Percentiles rank a stretch among this genome's conserved stretches.
Evolutionary conservation across 2,329 filamentous ascomycete species (phyloP).

Genomic region (Didymella keratinophila): DNA sequence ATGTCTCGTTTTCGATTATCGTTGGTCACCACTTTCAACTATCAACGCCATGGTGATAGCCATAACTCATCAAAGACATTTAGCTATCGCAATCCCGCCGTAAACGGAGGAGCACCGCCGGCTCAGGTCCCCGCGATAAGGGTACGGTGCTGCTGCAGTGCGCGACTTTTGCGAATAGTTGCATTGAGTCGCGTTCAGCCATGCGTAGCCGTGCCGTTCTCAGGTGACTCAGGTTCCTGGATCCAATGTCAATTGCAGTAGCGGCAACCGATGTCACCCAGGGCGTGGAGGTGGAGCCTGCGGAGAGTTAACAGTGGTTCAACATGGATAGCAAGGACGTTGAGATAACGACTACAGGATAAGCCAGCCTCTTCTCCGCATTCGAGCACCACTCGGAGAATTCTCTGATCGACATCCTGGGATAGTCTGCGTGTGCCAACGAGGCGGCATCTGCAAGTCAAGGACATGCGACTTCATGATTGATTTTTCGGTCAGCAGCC

Average conservation of each 20-base stretch:
- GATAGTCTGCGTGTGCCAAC: neutral
- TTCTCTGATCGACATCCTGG: constrained; percentile 6
- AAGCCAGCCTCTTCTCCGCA: constrained; percentile 4
- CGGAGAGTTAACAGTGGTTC: constrained; percentile 12
- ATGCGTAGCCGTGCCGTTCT: constrained; percentile 19
- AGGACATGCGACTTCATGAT: neutral
- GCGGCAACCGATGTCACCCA: constrained; percentile 22
- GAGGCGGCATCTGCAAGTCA: neutral
- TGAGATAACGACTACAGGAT: constrained; percentile 22
- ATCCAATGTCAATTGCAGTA: constrained; percentile 31
- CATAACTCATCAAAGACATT: constrained; percentile 7
- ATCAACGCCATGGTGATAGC: constrained; percentile 17
- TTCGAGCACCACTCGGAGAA: constrained; percentile 3
- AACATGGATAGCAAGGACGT: constrained; percentile 2
- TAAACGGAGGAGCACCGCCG: constrained; percentile 4
- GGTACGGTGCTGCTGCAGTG: constrained; percentile 2
- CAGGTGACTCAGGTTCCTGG: constrained; percentile 9
- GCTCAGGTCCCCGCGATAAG: constrained; percentile 31
- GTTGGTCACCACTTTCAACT: constrained; percentile 31
- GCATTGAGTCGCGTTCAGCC: constrained; percentile 17
- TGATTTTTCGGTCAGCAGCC: neutral
- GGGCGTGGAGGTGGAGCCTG: constrained; percentile 32
- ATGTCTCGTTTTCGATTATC: constrained; percentile 13
- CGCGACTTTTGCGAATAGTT: constrained; percentile 2
- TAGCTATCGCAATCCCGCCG: constrained; percentile 18